Percentiles rank a stretch among this genome's conserved stretches.
Conservation (phyloP, 2,329 filamentous ascomycete genomes). For the Stachybotrys chartarum region DNA sequence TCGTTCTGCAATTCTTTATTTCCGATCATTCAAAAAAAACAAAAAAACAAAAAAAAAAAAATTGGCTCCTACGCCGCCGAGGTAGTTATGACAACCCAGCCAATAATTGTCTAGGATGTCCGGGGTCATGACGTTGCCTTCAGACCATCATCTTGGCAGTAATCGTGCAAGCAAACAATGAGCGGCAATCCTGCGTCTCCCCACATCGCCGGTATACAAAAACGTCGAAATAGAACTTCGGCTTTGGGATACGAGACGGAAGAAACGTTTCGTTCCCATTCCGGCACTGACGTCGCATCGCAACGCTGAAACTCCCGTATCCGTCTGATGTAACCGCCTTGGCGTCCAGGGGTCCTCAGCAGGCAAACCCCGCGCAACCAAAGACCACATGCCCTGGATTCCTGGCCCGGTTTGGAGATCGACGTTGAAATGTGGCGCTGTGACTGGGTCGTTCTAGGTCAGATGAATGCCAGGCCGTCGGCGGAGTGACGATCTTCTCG, state of each 20-base stretch:
- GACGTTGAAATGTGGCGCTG: not conserved
- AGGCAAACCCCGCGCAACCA: not conserved
- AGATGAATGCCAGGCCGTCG: not conserved
- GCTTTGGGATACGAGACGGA: not conserved
- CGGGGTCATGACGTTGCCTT: no score
- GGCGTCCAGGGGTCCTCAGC: not conserved
- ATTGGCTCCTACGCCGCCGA: no score
- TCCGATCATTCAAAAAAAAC: no score
- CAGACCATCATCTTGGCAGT: no score
- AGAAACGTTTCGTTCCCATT: not conserved
- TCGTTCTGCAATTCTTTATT: no score
- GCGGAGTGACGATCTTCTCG: not conserved
- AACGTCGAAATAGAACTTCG: no score
- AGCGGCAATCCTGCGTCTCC: no score
- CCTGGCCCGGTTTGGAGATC: not conserved
- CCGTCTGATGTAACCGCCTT: not conserved
- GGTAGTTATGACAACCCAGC: no score
- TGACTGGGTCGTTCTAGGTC: not conserved
- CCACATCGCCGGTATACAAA: no score
- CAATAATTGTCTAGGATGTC: no score
- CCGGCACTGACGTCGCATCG: not conserved
- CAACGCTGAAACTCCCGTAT: not conserved
- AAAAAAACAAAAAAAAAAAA: no score
- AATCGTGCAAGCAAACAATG: no score
- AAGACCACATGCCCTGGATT: not conserved